phyloP scores from a whole-genome alignment of 257 asterid species.

The Handroanthus guayacan region DNA sequence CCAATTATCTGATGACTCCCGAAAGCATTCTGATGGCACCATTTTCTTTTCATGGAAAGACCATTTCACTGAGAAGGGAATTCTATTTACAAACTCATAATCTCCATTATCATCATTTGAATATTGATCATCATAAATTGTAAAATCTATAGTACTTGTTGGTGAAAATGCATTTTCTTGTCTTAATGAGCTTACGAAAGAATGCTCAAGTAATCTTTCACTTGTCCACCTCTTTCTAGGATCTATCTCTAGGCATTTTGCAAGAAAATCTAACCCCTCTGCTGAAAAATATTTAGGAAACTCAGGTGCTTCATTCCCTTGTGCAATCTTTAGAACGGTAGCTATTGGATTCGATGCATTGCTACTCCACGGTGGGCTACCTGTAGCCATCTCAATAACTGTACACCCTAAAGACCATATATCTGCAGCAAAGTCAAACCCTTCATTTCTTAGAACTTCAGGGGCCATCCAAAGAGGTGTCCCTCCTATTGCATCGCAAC shows the following conservation, averaged over 20 bases:
- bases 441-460: slow-evolving; percentile 52
- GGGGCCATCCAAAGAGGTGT: slow-evolving; percentile 85
- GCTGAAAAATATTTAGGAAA: slow-evolving; percentile 53
- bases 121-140: slow-evolving; percentile 36
- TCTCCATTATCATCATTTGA: slow-evolving; percentile 10
- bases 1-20: slow-evolving; percentile 54
- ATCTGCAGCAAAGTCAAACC: slow-evolving; percentile 48
- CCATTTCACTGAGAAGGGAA: slow-evolving; percentile 37
- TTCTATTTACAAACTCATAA: slow-evolving; percentile 15
- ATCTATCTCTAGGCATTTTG: slow-evolving; percentile 55
- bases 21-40: not conserved
- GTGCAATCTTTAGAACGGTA: slow-evolving; percentile 48
- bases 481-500: slow-evolving; percentile 46
- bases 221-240: slow-evolving; percentile 54
- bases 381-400: slow-evolving; percentile 72
- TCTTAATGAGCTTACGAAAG: slow-evolving; percentile 37
- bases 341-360: slow-evolving; percentile 45
- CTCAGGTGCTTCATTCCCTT: slow-evolving; percentile 47
- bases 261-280: slow-evolving; percentile 60
- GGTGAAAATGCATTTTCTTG: slow-evolving; percentile 44
- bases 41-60: slow-evolving; percentile 28
- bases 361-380: slow-evolving; percentile 56
- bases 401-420: slow-evolving; percentile 79
- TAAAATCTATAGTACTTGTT: slow-evolving; percentile 51
- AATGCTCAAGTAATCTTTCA: slow-evolving; percentile 51